These are phyloP conservation scores for Dactylis glomerata DNA, from an alignment of 176 grass and related monocot genomes.

Conservation along the genomic window DNA sequence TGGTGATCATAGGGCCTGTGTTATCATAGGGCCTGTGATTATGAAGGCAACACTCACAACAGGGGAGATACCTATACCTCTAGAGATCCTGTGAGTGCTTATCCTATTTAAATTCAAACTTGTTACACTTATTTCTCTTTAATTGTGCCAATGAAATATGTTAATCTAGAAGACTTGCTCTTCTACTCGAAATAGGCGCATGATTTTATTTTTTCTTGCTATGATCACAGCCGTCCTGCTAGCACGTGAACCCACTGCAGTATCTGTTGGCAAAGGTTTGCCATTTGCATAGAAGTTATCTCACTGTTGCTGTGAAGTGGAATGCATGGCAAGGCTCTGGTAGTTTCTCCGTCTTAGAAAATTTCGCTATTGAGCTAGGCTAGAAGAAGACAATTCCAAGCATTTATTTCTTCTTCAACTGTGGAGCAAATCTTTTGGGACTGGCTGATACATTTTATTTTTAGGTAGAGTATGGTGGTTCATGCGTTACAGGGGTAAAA, in stretches of 20 bases:
- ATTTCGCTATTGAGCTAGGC: background rate
- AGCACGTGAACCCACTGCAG: slow-evolving; percentile 49
- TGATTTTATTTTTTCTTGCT: slow-evolving; percentile 69
- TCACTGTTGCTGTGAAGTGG: background rate
- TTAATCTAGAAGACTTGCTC: background rate
- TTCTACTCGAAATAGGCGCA: slow-evolving; percentile 31
- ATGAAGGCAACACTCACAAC: slow-evolving; percentile 49
- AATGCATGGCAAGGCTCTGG: background rate
- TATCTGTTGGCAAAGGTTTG: slow-evolving; percentile 40
- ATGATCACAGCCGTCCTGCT: slow-evolving; percentile 46
- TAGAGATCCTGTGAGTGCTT: slow-evolving; percentile 50
- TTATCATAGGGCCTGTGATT: slow-evolving; percentile 43
- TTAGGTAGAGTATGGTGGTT: background rate
- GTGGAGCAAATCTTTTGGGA: background rate
- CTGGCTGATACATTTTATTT: background rate
- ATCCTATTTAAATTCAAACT: background rate
- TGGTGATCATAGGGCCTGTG: slow-evolving; percentile 35
- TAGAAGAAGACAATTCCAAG: background rate
- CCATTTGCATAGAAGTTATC: background rate
- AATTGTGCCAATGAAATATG: background rate
- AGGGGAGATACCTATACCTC: slow-evolving; percentile 43
- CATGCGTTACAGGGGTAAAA: background rate
- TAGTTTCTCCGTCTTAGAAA: background rate
- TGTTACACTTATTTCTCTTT: background rate
- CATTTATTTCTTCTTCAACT: background rate